A percentile compares a stretch with the other conserved stretches of the same genome.
Conservation (phyloP, 129 eudicot species). For the Flaveria linearis region DNA sequence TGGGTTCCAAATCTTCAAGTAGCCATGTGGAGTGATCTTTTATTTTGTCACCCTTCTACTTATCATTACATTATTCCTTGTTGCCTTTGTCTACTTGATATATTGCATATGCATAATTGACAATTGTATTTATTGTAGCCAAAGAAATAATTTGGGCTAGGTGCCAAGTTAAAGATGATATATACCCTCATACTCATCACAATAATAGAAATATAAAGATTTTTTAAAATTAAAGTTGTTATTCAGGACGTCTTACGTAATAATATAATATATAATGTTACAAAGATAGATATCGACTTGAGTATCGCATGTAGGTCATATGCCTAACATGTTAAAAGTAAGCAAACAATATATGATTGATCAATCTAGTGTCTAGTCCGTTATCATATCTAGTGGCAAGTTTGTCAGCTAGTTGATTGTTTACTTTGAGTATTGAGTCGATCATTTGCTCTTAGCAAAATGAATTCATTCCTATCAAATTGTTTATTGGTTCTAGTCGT, state of each 20-base stretch:
- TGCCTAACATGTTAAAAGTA: neutral
- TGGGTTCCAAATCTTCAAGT: conserved; percentile 39
- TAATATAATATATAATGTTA: neutral
- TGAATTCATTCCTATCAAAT: neutral
- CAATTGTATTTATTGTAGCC: conserved; percentile 38
- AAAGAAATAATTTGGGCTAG: conserved; percentile 24
- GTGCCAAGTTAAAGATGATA: conserved; percentile 39
- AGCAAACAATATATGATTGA: neutral
- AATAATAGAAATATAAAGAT: conserved; percentile 9
- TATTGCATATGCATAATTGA: conserved; percentile 16
- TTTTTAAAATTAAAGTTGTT: conserved; percentile 1
- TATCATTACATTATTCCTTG: conserved; percentile 42
- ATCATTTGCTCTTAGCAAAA: neutral
- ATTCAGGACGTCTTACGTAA: conserved; percentile 4
- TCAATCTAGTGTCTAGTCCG: neutral
- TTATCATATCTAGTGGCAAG: neutral
- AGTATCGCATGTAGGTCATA: neutral
- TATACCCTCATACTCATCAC: conserved; percentile 17
- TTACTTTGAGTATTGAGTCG: neutral
- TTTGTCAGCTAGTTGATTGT: neutral
- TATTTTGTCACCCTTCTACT: conserved; percentile 37
- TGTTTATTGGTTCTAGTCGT: neutral
- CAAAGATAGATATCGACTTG: neutral
- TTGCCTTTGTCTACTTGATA: conserved; percentile 36
- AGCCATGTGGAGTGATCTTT: conserved; percentile 40